Base-by-base conservation (phyloP, 768 basidiomycete species). In the Rhizopogon vesiculosus region DNA sequence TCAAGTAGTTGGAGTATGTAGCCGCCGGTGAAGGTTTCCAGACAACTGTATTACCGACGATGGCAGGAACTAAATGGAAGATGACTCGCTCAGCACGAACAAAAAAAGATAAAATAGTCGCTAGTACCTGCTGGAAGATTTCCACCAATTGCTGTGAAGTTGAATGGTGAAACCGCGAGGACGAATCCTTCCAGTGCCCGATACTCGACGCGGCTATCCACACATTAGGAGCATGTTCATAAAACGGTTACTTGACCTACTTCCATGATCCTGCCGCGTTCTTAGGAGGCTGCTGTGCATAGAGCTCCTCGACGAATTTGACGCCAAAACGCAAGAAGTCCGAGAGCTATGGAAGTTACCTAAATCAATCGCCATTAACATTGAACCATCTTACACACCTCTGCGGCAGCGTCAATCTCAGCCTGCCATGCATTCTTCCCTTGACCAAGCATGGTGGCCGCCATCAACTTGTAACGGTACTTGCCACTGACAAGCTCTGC, bases 371-470 rank as follows among this genome's bases (percentile, higher is more conserved):
- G 42, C 22, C 10, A n/a, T 45, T 39, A 12, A 25, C 10, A 42
- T 28, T n/a, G 13, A 4, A 9, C 10, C 10, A 48, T 53, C 25
- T 10, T 10, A 69, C 81, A 42, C 55, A 92, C 93, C 87, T 99
- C 97, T 4, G 97, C 96, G 16, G 94, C 97, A 53, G 97, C 93
- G 70, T 99, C 97, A 59, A 99, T 98, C 79, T 99, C 97, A 15
- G 97, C 97, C 75, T 99, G 97, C 97, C 97, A 99, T 15, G 81
- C 87, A 69, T 98, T 99, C 84, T 99, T 99, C 42, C 97, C 97
- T 74, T 99, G 97, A 15, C 97, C 97, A 45, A 99, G 79, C 74
- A 99, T 97, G 43, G 96, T 98, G 41, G 96, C 94, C 42, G 97
- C 97, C 75, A 98, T 79, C 45, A 99, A 78, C 74, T 88, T 87